A percentile compares a stretch with the other conserved stretches of the same genome.
These are phyloP conservation scores for Paecilomyces fulvus DNA, from an alignment of 2,329 filamentous ascomycete genomes.

Conservation along the genomic window DNA sequence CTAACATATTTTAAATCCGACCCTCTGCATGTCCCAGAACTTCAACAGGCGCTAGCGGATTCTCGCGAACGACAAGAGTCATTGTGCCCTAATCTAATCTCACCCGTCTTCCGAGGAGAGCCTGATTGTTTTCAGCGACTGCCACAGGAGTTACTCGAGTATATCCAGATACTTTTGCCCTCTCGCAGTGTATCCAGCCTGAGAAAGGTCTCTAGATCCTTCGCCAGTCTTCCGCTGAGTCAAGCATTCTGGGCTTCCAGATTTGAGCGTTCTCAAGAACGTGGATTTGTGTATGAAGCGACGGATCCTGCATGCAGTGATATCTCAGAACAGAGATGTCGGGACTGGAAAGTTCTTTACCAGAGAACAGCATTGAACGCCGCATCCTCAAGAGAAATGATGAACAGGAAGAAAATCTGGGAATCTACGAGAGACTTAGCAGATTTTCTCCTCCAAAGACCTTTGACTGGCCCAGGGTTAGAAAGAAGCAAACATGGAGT, in stretches of 20 bases:
- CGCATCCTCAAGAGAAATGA: conserved; percentile 2
- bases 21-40: conserved; percentile 6
- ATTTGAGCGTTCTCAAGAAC: conserved; percentile 9
- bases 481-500: conserved; percentile 3
- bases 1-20: conserved; percentile 4
- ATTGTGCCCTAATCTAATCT: neutral
- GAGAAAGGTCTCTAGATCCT: conserved; percentile 11
- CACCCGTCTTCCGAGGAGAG: neutral
- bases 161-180: conserved; percentile 9
- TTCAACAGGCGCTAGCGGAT: conserved; percentile 4
- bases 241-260: conserved; percentile 15
- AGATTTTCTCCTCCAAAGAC: conserved; percentile 6
- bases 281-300: conserved; percentile 11
- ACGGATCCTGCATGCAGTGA: conserved; percentile 1
- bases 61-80: conserved; percentile 1
- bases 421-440: conserved; percentile 6
- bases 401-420: conserved; percentile 12
- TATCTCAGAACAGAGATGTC: neutral
- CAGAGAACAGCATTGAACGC: conserved; percentile 5
- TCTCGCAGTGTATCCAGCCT: conserved; percentile 8
- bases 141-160: conserved; percentile 11
- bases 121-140: conserved; percentile 10
- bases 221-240: conserved; percentile 10
- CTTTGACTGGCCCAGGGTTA: neutral
- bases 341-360: conserved; percentile 16